phyloP scores from a whole-genome alignment of 1,284 basidiomycete genomes.

The Schizophyllum amplum region DNA sequence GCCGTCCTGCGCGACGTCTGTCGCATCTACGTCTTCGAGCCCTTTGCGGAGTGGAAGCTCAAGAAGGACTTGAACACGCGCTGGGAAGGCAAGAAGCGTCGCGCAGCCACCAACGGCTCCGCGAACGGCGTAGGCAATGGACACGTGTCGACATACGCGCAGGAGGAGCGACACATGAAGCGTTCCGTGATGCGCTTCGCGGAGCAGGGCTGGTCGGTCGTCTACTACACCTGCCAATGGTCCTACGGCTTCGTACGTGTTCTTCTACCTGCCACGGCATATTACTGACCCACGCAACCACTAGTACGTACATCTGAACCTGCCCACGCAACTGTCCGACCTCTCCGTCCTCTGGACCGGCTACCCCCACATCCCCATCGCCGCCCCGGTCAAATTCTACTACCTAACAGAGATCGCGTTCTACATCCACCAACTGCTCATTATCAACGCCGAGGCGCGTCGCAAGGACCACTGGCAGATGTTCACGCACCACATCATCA shows the following conservation, averaged over 20 bases:
- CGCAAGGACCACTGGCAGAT: slow-evolving; percentile 94
- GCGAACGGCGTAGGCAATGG: slow-evolving; percentile 23
- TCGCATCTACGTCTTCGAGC: slow-evolving; percentile 67
- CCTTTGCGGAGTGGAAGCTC: slow-evolving; percentile 71
- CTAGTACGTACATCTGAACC: slow-evolving; percentile 48
- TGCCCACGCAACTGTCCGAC: slow-evolving; percentile 63
- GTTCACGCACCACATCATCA: slow-evolving; percentile 93
- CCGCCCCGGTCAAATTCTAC: slow-evolving; percentile 81
- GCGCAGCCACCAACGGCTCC: slow-evolving; percentile 18
- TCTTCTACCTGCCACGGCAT: slow-evolving; percentile 6
- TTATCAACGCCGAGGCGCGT: slow-evolving; percentile 89
- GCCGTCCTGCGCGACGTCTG: slow-evolving; percentile 70
- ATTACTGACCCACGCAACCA: slow-evolving; percentile 1
- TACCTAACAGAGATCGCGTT: slow-evolving; percentile 91
- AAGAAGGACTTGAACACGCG: slow-evolving; percentile 36
- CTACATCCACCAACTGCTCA: slow-evolving; percentile 87
- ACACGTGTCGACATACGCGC: slow-evolving; percentile 18
- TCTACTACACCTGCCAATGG: slow-evolving; percentile 78
- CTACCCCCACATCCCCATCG: slow-evolving; percentile 78
- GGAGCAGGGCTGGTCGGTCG: slow-evolving; percentile 87
- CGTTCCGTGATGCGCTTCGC: slow-evolving; percentile 81
- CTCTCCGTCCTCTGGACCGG: slow-evolving; percentile 69
- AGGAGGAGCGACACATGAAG: slow-evolving; percentile 49
- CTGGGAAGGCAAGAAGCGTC: slow-evolving; percentile 16
- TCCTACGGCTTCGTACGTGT: slow-evolving; percentile 74